These are phyloP conservation scores for Talaromyces sp. DNA, from an alignment of 2,329 filamentous ascomycete genomes.

Conservation along the genomic window DNA sequence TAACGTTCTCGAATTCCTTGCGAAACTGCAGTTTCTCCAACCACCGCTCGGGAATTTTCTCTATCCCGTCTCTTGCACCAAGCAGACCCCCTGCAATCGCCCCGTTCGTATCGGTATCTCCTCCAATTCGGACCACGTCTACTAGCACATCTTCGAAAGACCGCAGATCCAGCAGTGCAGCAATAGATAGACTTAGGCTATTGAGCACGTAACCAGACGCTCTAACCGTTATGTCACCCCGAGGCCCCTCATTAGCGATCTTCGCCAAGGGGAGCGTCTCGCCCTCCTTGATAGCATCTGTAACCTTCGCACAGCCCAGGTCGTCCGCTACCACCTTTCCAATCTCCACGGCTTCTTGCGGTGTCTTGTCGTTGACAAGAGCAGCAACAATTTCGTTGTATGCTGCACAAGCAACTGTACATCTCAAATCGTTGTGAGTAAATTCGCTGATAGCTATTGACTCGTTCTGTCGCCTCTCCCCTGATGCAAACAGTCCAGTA, in stretches of 20 bases:
- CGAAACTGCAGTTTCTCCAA: slow-evolving; percentile 1
- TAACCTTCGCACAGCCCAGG: neutral
- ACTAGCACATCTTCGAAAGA: slow-evolving; percentile 5
- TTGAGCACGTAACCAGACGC: slow-evolving; percentile 3
- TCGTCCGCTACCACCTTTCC: neutral
- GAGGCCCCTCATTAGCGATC: neutral
- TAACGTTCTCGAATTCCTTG: slow-evolving; percentile 1
- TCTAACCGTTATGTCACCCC: neutral
- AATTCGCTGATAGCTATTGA: slow-evolving; percentile 3
- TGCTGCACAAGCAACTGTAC: slow-evolving; percentile 3
- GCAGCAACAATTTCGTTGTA: slow-evolving; percentile 4
- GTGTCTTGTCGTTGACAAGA: neutral
- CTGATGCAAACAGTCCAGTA: neutral
- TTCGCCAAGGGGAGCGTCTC: slow-evolving; percentile 1
- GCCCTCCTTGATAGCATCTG: slow-evolving; percentile 1
- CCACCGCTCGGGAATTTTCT: neutral
- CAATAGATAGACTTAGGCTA: slow-evolving; percentile 1
- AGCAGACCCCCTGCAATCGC: slow-evolving; percentile 4
- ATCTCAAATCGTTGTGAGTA: slow-evolving; percentile 4
- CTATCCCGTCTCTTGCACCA: slow-evolving; percentile 2
- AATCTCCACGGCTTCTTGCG: neutral
- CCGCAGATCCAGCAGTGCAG: neutral
- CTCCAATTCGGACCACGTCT: neutral
- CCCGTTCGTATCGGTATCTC: slow-evolving; percentile 4
- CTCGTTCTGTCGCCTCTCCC: neutral